phyloP scores from a whole-genome alignment of 768 basidiomycete genomes.

The Hericium alpestre region DNA sequence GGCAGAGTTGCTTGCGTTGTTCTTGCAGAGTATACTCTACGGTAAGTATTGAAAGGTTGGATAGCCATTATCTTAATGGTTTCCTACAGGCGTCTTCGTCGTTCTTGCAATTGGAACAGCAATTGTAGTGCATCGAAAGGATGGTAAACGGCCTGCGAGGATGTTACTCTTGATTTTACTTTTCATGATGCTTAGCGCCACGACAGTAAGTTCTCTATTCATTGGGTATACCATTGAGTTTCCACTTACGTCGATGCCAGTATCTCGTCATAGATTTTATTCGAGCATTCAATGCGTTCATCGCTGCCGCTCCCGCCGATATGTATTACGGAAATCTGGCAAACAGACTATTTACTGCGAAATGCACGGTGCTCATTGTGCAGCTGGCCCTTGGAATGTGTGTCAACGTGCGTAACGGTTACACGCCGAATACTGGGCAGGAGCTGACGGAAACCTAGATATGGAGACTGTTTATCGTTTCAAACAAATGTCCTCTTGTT shows the following conservation, averaged over 20 bases:
- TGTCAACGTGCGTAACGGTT: background rate
- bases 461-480: background rate
- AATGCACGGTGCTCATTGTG: background rate
- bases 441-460: background rate
- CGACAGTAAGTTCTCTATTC: background rate
- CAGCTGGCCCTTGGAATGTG: background rate
- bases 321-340: background rate
- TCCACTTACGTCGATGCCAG: background rate
- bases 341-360: background rate
- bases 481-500: background rate
- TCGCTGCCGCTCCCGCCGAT: background rate
- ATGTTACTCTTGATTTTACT: background rate
- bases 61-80: no score
- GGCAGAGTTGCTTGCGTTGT: no score
- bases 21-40: no score
- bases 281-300: background rate
- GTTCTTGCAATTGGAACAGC: no score
- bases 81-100: no score
- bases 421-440: background rate
- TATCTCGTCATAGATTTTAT: background rate
- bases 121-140: background rate
- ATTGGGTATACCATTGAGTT: background rate
- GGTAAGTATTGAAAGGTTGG: no score
- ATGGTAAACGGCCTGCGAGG: background rate
- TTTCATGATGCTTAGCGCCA: background rate